Conservation (phyloP, 176 grass and related monocot species). For the Dendrocalamus sinicus region DNA sequence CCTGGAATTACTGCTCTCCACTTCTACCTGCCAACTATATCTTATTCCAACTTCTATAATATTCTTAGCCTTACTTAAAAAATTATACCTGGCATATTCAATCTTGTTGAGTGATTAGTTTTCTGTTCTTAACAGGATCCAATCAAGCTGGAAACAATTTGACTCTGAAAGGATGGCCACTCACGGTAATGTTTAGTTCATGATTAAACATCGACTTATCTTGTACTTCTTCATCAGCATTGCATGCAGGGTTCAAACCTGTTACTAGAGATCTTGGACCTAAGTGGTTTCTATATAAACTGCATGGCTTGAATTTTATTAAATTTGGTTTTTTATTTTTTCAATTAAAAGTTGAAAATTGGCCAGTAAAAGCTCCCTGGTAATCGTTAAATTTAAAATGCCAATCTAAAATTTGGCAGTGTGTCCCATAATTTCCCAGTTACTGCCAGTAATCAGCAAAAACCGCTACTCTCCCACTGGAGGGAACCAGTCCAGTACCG, state of each 20-base stretch:
- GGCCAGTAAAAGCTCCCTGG: not conserved
- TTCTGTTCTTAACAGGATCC: constrained; percentile 64
- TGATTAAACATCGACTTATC: not conserved
- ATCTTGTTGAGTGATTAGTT: constrained; percentile 15
- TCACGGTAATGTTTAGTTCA: constrained; percentile 71
- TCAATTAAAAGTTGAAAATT: constrained; percentile 1
- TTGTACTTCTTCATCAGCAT: constrained; percentile 15
- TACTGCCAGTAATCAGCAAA: not conserved
- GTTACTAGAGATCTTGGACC: constrained; percentile 1
- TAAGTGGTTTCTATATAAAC: constrained; percentile 7
- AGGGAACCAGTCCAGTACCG: not conserved
- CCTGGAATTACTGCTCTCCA: constrained; percentile 29
- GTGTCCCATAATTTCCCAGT: not conserved
- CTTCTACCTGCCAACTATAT: not conserved
- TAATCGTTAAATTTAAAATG: not conserved
- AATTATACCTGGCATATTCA: constrained; percentile 34
- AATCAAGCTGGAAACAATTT: constrained; percentile 95
- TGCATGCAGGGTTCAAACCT: constrained; percentile 17
- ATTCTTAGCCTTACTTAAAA: not conserved
- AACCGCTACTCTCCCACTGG: not conserved
- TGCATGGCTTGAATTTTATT: constrained; percentile 12
- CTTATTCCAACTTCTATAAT: constrained; percentile 22
- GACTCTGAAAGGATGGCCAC: constrained; percentile 99
- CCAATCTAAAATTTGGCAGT: not conserved
- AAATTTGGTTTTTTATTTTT: not conserved